phyloP scores from a whole-genome alignment of 2,329 filamentous ascomycete genomes.

The Zasmidium citrigriseum region DNA sequence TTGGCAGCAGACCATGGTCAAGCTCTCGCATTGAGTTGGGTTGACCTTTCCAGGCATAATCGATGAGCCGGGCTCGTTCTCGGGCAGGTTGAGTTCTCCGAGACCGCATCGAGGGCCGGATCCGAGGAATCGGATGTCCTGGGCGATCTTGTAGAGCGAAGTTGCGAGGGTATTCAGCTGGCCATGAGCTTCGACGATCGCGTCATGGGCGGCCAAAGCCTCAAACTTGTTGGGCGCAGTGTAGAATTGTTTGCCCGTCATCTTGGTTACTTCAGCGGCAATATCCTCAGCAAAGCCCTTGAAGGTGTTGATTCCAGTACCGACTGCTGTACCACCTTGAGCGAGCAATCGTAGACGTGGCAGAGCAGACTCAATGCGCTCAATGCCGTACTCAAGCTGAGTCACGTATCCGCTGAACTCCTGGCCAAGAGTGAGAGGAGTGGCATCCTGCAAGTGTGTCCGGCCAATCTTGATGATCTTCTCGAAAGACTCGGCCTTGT shows the following conservation, averaged over 20 bases:
- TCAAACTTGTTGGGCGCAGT: conserved; percentile 99
- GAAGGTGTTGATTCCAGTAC: conserved; percentile 96
- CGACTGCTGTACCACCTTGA: conserved; percentile 94
- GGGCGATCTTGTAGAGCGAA: conserved; percentile 96
- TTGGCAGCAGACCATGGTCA: conserved; percentile 97
- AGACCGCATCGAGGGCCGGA: conserved; percentile 94
- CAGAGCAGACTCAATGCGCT: conserved; percentile 79
- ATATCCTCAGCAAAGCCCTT: conserved; percentile 93
- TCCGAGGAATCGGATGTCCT: conserved; percentile 96
- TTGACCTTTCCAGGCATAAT: conserved; percentile 99
- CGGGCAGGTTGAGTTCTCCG: conserved; percentile 87
- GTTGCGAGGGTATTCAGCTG: conserved; percentile 88
- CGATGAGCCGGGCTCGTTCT: conserved; percentile 96
- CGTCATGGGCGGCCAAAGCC: conserved; percentile 91
- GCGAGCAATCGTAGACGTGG: conserved; percentile 85
- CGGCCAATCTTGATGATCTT: conserved; percentile 98
- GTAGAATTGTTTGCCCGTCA: conserved; percentile 91
- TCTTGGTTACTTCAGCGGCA: conserved; percentile 84
- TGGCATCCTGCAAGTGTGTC: conserved; percentile 96
- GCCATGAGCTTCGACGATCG: conserved; percentile 90
- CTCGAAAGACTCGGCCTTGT: conserved; percentile 86
- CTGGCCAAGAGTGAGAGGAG: conserved; percentile 90
- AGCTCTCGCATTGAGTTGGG: conserved; percentile 94
- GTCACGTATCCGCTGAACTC: conserved; percentile 98
- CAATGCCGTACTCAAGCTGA: conserved; percentile 87